Base-by-base conservation (phyloP, 2,329 filamentous ascomycete species). In the Drechslerella coelobrocha region DNA sequence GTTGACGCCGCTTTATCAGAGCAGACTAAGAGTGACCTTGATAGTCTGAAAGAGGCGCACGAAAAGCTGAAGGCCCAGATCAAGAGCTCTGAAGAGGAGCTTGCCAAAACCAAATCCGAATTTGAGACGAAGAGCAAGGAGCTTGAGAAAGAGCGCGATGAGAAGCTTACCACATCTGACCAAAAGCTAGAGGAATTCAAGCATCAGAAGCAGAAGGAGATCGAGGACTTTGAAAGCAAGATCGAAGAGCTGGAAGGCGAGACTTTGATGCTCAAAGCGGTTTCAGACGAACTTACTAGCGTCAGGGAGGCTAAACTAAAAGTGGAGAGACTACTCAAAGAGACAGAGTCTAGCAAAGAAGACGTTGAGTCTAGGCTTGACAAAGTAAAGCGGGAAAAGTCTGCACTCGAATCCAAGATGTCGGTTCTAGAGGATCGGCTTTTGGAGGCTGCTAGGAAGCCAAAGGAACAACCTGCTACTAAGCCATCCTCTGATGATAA, bases 51-150 rank as follows among this genome's bases (percentile, higher is more conserved):
- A 23, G n/a, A 74, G 39, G 77, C 77, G 53, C 48, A 63, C 21
- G 62, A 73, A 14, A 54, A 50, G 10, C 47, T 71, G 23, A 81
- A 82, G 56, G 76, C 77, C 43, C 82, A 85, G 61, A 82, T 86
- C 43, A 79, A 59, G 80, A 14, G 79, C 80, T 2, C 77, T 87
- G 19, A 84, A 82, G 10, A 81, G 83, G 43, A 79, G 81, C 52
- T 77, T 85, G 1, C 79, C 81, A 21, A 76, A 81, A 27, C 78
- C 80, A 1, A 79, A 83, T 72, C 77, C 1, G 79, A 83, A 61
- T 78, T 86, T 2, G 78, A 81, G 71, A 39, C 14, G 14, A 63
- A 63, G 52, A 54, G 23, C 17, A 27, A 63, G 17, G 53, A 69
- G 52, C 61, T 57, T 41, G 61, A 50, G 68, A 76, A 62, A 63